Evolutionary conservation across 352 stramenopile genomes (phyloP).

Genomic region (Pythium grandisporangium): DNA sequence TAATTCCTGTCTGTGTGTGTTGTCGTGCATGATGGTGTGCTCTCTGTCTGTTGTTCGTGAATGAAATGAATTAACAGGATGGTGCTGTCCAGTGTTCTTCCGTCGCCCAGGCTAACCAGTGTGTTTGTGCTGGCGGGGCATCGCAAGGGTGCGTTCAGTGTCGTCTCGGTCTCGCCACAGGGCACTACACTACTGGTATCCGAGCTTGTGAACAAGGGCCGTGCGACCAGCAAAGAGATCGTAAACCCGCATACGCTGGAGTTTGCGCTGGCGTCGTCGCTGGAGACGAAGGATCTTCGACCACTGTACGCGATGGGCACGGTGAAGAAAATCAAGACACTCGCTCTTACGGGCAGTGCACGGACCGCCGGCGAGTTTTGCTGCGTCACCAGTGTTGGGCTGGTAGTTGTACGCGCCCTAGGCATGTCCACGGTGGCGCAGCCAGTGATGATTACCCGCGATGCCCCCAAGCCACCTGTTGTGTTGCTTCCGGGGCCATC

Average conservation of each 20-base stretch:
- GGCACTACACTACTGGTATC: conserved; percentile 32
- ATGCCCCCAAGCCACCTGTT: conserved; percentile 24
- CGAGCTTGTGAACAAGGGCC: conserved; percentile 47
- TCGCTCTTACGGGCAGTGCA: conserved; percentile 25
- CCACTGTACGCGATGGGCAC: conserved; percentile 2
- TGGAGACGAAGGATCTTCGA: conserved; percentile 42
- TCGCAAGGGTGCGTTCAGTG: conserved; percentile 33
- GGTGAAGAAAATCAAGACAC: conserved; percentile 49
- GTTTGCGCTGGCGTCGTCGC: conserved; percentile 25
- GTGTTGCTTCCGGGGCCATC: conserved; percentile 31
- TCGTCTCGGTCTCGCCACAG: conserved; percentile 32
- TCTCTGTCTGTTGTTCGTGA: too few species aligned
- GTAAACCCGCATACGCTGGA: conserved; percentile 44
- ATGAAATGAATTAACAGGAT: conserved; percentile 1
- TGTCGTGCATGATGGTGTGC: too few species aligned
- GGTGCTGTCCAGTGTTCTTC: conserved; percentile 24
- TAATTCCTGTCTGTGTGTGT: too few species aligned
- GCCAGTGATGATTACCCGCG: conserved; percentile 29
- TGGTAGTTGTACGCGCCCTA: conserved; percentile 29
- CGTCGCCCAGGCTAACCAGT: conserved; percentile 37
- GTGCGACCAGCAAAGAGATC: conserved; percentile 38
- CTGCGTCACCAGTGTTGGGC: conserved; percentile 44
- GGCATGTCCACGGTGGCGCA: conserved; percentile 22
- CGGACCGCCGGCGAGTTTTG: conserved; percentile 28
- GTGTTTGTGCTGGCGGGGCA: conserved; percentile 26